Percentiles rank a stretch among this genome's conserved stretches.
Evolutionary conservation across 2,329 filamentous ascomycete species (phyloP).

Genomic region (Penicillium sp.): DNA sequence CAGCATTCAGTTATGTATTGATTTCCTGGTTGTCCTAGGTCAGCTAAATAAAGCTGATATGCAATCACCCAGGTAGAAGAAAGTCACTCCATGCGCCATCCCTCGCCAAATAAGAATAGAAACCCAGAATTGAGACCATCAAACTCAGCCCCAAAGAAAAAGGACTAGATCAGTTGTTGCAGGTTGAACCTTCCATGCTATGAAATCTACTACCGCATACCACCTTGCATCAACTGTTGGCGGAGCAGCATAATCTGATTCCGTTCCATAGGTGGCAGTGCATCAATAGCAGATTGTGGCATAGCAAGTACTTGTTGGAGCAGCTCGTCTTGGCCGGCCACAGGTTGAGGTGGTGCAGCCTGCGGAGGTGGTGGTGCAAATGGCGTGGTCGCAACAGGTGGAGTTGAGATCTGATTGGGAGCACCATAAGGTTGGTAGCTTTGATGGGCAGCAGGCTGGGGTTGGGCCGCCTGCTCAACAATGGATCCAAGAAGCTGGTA

Average conservation of each 20-base stretch:
- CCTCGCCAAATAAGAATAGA: constrained; percentile 1
- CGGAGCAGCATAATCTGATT: constrained; percentile 77
- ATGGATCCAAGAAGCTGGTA: constrained; percentile 78
- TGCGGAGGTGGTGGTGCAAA: constrained; percentile 44
- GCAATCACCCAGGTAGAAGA: background rate
- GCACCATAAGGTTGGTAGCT: constrained; percentile 40
- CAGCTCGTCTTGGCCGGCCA: constrained; percentile 66
- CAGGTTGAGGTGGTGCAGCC: constrained; percentile 34
- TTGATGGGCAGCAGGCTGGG: constrained; percentile 42
- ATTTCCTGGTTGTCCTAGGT: background rate
- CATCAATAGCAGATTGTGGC: constrained; percentile 76
- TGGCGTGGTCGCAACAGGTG: constrained; percentile 47
- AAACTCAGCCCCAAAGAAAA: background rate
- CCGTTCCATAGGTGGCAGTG: constrained; percentile 71
- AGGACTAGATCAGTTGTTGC: background rate
- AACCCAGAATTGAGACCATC: background rate
- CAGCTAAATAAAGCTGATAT: constrained; percentile 1
- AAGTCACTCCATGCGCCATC: constrained; percentile 4
- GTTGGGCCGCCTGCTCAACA: constrained; percentile 61
- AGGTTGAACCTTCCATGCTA: background rate
- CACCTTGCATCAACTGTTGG: constrained; percentile 56
- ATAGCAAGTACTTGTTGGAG: constrained; percentile 80
- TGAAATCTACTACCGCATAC: constrained; percentile 31
- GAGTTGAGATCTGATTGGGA: constrained; percentile 52
- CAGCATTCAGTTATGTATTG: background rate